A percentile compares a stretch with the other conserved stretches of the same genome.
These are phyloP conservation scores for Xylaria venustula DNA, from an alignment of 495 filamentous ascomycete species.

Conservation along the genomic window DNA sequence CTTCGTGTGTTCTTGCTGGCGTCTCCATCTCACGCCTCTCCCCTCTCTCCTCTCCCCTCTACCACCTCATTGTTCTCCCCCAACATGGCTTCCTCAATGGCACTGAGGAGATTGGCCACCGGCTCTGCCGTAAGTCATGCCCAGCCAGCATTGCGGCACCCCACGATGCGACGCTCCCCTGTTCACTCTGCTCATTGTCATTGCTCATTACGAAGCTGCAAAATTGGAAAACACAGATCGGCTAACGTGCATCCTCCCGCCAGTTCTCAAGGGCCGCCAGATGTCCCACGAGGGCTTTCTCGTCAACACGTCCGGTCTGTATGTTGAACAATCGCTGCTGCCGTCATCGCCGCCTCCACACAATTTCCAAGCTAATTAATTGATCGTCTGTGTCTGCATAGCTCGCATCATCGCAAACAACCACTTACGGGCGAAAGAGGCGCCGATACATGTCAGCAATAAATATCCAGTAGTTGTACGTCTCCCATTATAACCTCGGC, in stretches of 20 bases:
- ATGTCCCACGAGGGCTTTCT: conserved; percentile 71
- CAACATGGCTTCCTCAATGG: conserved; percentile 51
- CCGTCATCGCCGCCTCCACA: not conserved
- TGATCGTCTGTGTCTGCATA: conserved; percentile 20
- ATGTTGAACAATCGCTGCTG: conserved; percentile 31
- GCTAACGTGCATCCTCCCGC: not conserved
- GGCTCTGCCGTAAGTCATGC: conserved; percentile 43
- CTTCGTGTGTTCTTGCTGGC: conserved; percentile 13
- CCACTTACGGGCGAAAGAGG: conserved; percentile 88
- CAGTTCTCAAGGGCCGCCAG: conserved; percentile 49
- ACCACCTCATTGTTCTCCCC: conserved; percentile 1
- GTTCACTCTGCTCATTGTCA: not conserved
- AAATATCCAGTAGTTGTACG: conserved; percentile 93
- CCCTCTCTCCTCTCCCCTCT: conserved; percentile 11
- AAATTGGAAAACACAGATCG: not conserved
- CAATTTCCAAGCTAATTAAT: conserved; percentile 12
- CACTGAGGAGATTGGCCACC: conserved; percentile 46
- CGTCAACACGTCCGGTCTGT: conserved; percentile 80
- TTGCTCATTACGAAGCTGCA: not conserved
- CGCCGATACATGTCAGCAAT: conserved; percentile 73
- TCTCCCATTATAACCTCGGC: no score
- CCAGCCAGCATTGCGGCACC: not conserved
- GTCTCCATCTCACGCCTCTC: conserved; percentile 13
- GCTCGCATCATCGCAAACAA: conserved; percentile 76
- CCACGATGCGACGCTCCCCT: conserved; percentile 14